phyloP scores from a whole-genome alignment of 73 alveolate genomes.

The Paramecium tetraurelia region DNA sequence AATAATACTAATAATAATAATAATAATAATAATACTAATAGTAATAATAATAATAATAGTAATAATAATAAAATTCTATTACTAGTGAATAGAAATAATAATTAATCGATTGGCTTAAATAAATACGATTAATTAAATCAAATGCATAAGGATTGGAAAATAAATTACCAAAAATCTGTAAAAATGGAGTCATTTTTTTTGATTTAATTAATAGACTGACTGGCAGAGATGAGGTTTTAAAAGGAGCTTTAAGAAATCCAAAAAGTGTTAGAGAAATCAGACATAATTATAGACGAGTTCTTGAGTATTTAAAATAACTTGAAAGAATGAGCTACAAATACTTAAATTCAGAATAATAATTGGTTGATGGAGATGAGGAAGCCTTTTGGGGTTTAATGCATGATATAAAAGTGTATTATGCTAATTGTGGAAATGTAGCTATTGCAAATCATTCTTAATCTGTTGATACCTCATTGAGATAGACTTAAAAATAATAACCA shows the following conservation, averaged over 20 bases:
- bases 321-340: slow-evolving; percentile 57
- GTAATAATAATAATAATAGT: not conserved
- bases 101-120: slow-evolving; percentile 45
- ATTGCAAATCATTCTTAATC: not conserved
- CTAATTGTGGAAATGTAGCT: not conserved
- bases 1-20: too few relatives aligned
- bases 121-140: slow-evolving; percentile 36
- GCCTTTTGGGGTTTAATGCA: not conserved
- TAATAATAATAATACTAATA: not conserved
- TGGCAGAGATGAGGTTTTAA: slow-evolving; percentile 56
- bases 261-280: slow-evolving; percentile 43
- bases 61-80: not conserved
- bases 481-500: not conserved
- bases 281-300: slow-evolving; percentile 53
- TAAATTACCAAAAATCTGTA: slow-evolving; percentile 53
- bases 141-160: slow-evolving; percentile 10
- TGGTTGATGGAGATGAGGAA: slow-evolving; percentile 27
- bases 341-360: not conserved
- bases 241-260: slow-evolving; percentile 60
- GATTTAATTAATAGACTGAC: slow-evolving; percentile 46
- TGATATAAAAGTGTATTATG: not conserved
- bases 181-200: slow-evolving; percentile 57
- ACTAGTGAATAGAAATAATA: not conserved
- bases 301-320: slow-evolving; percentile 35
- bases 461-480: not conserved